Evolutionary conservation across 257 asterid genomes (phyloP), one percentile per base, ranked within the genome.

Genomic region (Lantana camara): DNA sequence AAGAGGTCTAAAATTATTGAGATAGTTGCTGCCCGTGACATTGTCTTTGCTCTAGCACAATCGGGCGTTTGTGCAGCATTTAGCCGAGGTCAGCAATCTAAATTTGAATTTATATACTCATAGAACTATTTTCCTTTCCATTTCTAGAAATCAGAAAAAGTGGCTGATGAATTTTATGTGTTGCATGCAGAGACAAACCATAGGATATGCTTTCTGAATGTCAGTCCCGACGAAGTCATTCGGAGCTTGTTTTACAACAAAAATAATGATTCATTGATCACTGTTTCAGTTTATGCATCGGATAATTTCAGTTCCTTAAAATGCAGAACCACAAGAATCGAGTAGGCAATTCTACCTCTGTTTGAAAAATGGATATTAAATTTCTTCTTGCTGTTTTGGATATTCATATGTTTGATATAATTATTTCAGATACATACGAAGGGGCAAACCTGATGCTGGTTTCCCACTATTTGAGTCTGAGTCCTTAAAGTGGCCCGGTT

Each of bases 11-110:
- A 79, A 72, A 81, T 89, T 45, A 89, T 86, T 63, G 96, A 89
- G 73, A 86, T 89, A 52, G 96, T 86, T 51, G 95, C 93, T 77
- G 95, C 95, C 14, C 87, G 85, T 68, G 95, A 86, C 69, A 82
- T 89, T 56, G 95, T 89, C 32, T 89, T 89, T 72, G 96, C 96
- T 57, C 96, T 89, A 68, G 93, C 93, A 0, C 95, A 89, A 54
- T 89, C 96, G 34, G 96, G 96, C 60, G 82, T 86, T 19, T 89
- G 95, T 75, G 96, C 95, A 61, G 96, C 96, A 55, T 89, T 89
- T 77, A 82, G 90, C 67, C 85, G 95, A 76, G 96, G 96, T 86
- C 40, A 67, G 68, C 30, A 58, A 48, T 61, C 29, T 7, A 14
- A 30, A 30, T 17, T 46, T 32, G 20, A 49, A 14, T 16, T 42